Evolutionary conservation across 2,329 filamentous ascomycete genomes (phyloP).

Genomic region (Coniochaeta hoffmannii): DNA sequence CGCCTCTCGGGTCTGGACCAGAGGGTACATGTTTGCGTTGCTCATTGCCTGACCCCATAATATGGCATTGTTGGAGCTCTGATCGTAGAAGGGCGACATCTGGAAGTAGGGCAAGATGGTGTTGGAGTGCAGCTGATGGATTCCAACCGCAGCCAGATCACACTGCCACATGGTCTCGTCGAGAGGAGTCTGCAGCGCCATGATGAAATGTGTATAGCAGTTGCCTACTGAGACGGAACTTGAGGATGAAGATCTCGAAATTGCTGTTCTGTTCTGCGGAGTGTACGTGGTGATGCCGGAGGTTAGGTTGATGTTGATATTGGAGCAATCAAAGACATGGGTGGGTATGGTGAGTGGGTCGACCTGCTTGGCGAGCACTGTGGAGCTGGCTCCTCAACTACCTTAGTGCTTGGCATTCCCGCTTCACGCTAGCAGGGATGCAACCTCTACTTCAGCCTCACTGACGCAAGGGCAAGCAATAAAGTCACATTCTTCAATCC

Average conservation of each 20-base stretch:
- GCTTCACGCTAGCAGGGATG: background rate
- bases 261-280: too few relatives aligned
- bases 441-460: background rate
- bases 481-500: background rate
- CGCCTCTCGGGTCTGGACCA: conserved; percentile 52
- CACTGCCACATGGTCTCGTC: background rate
- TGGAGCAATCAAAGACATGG: too few relatives aligned
- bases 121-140: conserved; percentile 49
- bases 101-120: conserved; percentile 62
- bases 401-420: too few relatives aligned
- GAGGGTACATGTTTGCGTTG: conserved; percentile 49
- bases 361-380: too few relatives aligned
- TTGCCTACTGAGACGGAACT: too few relatives aligned
- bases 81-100: conserved; percentile 60
- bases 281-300: too few relatives aligned
- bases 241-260: too few relatives aligned
- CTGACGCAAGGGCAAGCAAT: too few relatives aligned
- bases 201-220: background rate
- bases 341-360: too few relatives aligned
- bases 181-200: background rate
- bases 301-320: too few relatives aligned
- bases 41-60: conserved; percentile 54
- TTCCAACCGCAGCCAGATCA: background rate
- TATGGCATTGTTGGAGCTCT: conserved; percentile 59
- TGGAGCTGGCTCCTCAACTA: too few relatives aligned